These are phyloP conservation scores for Spergularia azorica DNA, from an alignment of 179 eudicot genomes.

Conservation along the genomic window DNA sequence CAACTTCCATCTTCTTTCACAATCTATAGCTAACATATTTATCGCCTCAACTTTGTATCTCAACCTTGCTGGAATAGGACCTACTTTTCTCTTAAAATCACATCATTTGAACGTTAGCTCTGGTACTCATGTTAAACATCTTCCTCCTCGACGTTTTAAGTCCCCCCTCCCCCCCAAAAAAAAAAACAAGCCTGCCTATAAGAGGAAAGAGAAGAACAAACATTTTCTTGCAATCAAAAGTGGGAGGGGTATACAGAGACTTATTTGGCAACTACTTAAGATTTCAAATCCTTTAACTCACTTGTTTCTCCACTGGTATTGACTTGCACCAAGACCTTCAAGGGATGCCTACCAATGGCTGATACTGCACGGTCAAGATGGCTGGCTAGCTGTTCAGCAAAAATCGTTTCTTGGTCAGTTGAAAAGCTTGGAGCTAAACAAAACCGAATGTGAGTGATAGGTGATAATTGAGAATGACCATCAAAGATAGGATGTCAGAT, in stretches of 20 bases:
- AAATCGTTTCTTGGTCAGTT: conserved; percentile 6
- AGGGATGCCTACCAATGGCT: conserved; percentile 77
- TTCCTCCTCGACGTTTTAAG: no score
- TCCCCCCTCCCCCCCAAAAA: no score
- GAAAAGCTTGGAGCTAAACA: neutral
- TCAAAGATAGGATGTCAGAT: conserved; percentile 4
- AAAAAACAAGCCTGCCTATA: no score
- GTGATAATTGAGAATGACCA: neutral
- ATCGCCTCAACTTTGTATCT: no score
- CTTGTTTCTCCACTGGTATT: conserved; percentile 98
- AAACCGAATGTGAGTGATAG: conserved; percentile 4
- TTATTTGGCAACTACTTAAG: neutral
- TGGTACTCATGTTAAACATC: no score
- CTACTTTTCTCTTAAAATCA: no score
- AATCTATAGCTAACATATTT: no score
- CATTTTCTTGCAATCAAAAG: neutral
- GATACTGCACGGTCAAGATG: conserved; percentile 80
- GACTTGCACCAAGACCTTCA: conserved; percentile 87
- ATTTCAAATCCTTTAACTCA: conserved; percentile 33
- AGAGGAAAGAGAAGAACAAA: no score
- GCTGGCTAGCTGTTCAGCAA: conserved; percentile 67
- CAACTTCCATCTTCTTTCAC: no score
- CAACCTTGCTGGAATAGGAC: no score
- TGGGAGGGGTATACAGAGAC: neutral
- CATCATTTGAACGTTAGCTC: no score